Percentiles rank a stretch among this genome's conserved stretches.
phyloP scores from a whole-genome alignment of 2,329 filamentous ascomycete genomes.

The Diplodia corticola region DNA sequence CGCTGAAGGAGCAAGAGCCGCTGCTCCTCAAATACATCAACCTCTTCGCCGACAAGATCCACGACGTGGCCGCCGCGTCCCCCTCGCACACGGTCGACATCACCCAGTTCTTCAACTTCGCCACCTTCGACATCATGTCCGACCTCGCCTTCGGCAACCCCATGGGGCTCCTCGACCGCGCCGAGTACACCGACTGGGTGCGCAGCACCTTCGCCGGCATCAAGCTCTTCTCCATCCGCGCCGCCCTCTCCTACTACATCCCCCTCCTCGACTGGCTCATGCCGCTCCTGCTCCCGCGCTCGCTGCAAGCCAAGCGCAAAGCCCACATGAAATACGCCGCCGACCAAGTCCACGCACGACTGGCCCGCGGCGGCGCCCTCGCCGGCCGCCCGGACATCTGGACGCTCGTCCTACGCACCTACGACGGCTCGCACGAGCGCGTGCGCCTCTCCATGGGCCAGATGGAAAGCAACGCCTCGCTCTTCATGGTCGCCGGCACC shows the following conservation, averaged over 20 bases:
- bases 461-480: conserved; percentile 26
- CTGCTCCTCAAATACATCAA: conserved; percentile 44
- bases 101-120: conserved; percentile 32
- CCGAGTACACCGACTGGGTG: conserved; percentile 31
- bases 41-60: conserved; percentile 41
- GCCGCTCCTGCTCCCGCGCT: not conserved
- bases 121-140: conserved; percentile 38
- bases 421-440: conserved; percentile 24
- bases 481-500: conserved; percentile 40
- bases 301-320: conserved; percentile 4
- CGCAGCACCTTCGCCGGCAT: conserved; percentile 32
- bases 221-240: conserved; percentile 17
- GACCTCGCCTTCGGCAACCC: conserved; percentile 36
- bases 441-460: conserved; percentile 22
- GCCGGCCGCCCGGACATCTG: conserved; percentile 9
- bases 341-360: not conserved
- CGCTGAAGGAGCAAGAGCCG: conserved; percentile 42
- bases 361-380: not conserved
- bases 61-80: conserved; percentile 25
- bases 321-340: not conserved
- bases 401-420: conserved; percentile 37
- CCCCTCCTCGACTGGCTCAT: not conserved
- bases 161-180: conserved; percentile 33
- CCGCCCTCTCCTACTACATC: not conserved
- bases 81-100: conserved; percentile 23